Evolutionary conservation across 306 rosid genomes (phyloP).

Genomic region (Casuarina equisetifolia): DNA sequence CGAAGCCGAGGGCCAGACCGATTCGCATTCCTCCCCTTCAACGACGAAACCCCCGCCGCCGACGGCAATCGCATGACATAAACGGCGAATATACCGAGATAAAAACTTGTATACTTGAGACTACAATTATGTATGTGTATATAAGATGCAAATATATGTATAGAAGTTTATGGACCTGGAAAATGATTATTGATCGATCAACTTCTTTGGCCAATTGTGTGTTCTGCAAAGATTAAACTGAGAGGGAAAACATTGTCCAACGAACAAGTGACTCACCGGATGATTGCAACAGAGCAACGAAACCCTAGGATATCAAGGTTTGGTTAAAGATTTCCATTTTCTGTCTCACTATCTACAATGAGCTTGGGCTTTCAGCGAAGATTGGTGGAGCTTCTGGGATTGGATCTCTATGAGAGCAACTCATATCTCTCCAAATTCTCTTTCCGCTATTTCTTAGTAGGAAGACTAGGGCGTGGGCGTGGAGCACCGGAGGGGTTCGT

Average conservation of each 20-base stretch:
- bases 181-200: slow-evolving; percentile 39
- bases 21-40: slow-evolving; percentile 38
- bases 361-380: slow-evolving; percentile 16
- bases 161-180: slow-evolving; percentile 17
- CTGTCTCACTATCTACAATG: background rate
- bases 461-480: slow-evolving; percentile 52
- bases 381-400: slow-evolving; percentile 25
- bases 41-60: slow-evolving; percentile 35
- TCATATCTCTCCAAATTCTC: slow-evolving; percentile 20
- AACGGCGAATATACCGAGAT: slow-evolving; percentile 27
- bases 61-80: slow-evolving; percentile 72
- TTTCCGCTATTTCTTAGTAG: slow-evolving; percentile 20
- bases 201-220: slow-evolving; percentile 31
- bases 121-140: background rate
- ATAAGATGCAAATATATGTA: background rate
- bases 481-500: slow-evolving; percentile 14
- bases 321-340: slow-evolving; percentile 1
- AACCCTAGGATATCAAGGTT: slow-evolving; percentile 66
- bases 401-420: background rate
- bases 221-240: slow-evolving; percentile 29
- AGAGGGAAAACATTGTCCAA: slow-evolving; percentile 18
- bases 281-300: slow-evolving; percentile 22
- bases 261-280: slow-evolving; percentile 33
- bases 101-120: background rate
- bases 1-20: slow-evolving; percentile 60